Conservation (phyloP, 257 asterid species). For the Penstemon barbatus region DNA sequence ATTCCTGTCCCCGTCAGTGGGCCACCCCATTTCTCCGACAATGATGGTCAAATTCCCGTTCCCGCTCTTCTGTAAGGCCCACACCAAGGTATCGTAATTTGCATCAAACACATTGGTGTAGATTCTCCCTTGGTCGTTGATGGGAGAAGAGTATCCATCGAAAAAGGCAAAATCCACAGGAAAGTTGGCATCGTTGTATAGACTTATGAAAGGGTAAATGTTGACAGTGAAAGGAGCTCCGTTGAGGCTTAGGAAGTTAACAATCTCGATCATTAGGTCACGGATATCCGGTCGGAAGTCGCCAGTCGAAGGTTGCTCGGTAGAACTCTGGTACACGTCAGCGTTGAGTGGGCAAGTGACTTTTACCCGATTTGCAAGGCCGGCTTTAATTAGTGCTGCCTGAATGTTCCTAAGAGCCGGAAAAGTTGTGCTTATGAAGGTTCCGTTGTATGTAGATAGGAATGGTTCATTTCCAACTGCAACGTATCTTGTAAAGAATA, state of each 20-base stretch:
- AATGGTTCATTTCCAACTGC: slow-evolving; percentile 87
- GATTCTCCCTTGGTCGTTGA: slow-evolving; percentile 53
- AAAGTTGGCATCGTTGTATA: slow-evolving; percentile 61
- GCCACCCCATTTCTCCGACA: slow-evolving; percentile 85
- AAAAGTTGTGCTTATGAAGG: slow-evolving; percentile 46
- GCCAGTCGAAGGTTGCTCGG: slow-evolving; percentile 61
- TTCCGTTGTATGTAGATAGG: slow-evolving; percentile 55
- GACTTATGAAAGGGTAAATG: slow-evolving; percentile 81
- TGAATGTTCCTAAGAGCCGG: slow-evolving; percentile 74
- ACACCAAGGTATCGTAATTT: slow-evolving; percentile 65
- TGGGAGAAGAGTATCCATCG: slow-evolving; percentile 56
- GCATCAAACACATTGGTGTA: slow-evolving; percentile 75
- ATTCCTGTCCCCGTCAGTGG: slow-evolving; percentile 61
- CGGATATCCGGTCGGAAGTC: slow-evolving; percentile 60
- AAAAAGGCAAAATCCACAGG: slow-evolving; percentile 78
- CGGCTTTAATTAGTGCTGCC: slow-evolving; percentile 78
- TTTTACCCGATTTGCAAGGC: slow-evolving; percentile 57
- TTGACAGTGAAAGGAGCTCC: slow-evolving; percentile 70
- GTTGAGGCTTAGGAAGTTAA: slow-evolving; percentile 50
- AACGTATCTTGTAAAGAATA: slow-evolving; percentile 54
- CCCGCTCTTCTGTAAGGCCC: slow-evolving; percentile 65
- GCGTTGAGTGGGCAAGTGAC: slow-evolving; percentile 76
- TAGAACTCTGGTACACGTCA: slow-evolving; percentile 63
- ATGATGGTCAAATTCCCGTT: slow-evolving; percentile 52
- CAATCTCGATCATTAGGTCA: slow-evolving; percentile 52